Conservation (phyloP, 2,329 filamentous ascomycete species). For the Verticillium nonalfalfae region DNA sequence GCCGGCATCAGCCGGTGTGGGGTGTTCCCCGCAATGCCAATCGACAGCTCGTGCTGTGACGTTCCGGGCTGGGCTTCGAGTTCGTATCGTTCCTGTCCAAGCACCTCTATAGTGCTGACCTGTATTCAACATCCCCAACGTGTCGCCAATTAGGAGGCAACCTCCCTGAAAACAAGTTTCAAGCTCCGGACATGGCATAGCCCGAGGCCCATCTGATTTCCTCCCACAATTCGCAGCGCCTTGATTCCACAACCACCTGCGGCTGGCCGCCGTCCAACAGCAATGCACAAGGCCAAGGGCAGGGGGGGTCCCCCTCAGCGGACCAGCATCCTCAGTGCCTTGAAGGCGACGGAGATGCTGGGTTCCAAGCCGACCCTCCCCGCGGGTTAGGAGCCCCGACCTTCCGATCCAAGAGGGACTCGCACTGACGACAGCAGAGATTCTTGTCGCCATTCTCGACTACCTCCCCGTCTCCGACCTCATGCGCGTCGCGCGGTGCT, state of each 20-base stretch:
- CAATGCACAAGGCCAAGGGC: constrained; percentile 38
- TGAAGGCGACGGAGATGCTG: constrained; percentile 76
- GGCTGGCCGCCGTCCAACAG: neutral
- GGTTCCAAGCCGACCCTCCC: constrained; percentile 73
- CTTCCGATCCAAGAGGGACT: neutral
- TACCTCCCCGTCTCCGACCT: constrained; percentile 82
- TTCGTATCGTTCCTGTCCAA: neutral
- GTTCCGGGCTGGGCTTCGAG: neutral
- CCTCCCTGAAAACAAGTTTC: neutral
- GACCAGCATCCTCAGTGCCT: constrained; percentile 62
- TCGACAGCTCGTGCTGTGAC: neutral
- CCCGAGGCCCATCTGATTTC: neutral
- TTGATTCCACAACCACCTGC: neutral
- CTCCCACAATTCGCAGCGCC: neutral
- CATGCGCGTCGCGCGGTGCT: constrained; percentile 77
- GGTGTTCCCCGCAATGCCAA: neutral
- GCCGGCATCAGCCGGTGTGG: constrained; percentile 7
- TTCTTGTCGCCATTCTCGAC: constrained; percentile 79
- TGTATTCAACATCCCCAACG: neutral
- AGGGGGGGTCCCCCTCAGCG: constrained; percentile 32
- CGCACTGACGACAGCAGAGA: constrained; percentile 48
- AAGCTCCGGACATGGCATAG: neutral
- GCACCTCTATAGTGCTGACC: neutral
- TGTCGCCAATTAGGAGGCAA: neutral
- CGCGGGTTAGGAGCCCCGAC: constrained; percentile 52